Base-by-base conservation (phyloP, 139 green algal species). In the Chlamydomonas incerta region DNA sequence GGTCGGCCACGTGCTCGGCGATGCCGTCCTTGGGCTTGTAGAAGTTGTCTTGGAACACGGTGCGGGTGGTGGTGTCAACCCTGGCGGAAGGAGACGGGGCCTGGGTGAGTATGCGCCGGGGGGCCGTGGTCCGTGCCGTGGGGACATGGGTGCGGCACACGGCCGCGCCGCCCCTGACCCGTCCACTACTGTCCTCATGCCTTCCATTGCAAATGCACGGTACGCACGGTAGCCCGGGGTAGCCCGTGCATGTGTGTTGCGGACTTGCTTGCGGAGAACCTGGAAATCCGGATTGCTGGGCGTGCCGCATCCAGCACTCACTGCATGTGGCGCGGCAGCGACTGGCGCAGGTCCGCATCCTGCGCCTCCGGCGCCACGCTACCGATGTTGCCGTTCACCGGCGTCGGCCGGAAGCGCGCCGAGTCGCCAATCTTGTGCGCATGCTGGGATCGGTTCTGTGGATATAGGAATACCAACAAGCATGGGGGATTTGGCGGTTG, bases 371-470 rank as follows among this genome's bases (percentile, higher is more conserved):
- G 77, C 0, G 46, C 17, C 18, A 83, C 63, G 11, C 28, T 24
- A 20, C 67, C 80, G 17, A 85, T 8, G 67, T 85, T 85, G 46
- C 80, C 80, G 60, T 85, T 85, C 18, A 57, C 41, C n/a, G 80
- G 80, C 26, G 31, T 41, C 2, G 47, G 20, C 13, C 31, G 50
- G 26, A 85, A 85, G 24, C 80, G 66, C 0, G 66, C 35, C 3
- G 35, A 31, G 17, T 85, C 66, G 4, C 47, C 57, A 18, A 85
- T 76, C 50, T 68, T 69, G 50, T 69, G 47, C 11, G 67, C 58
- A 26, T 72, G 80, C 24, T 85, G 80, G 50, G 66, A 18, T 2
- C 80, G 80, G 24, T 85, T 85, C 67, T 85, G 65, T 15, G 24
- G 47, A 50, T 13, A n/a, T 35, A n/a, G n/a, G n/a, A n/a, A n/a